Percentiles rank a stretch among this genome's conserved stretches.
Evolutionary conservation across 2,329 filamentous ascomycete species (phyloP).

Genomic region (Colletotrichum chlorophyti): DNA sequence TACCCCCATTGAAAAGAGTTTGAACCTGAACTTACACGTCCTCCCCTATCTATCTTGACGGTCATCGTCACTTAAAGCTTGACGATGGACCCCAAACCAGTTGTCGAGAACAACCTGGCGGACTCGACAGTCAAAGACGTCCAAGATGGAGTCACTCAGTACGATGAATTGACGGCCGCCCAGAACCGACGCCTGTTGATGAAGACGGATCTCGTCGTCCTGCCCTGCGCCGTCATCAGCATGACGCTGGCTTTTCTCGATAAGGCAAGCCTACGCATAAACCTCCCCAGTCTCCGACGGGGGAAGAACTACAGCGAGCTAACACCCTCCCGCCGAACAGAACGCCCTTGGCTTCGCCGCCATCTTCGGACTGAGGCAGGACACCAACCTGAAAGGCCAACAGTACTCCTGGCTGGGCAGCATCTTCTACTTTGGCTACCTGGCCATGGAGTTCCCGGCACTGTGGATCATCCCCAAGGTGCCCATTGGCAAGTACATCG

Average conservation of each 20-base stretch:
- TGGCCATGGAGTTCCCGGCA: constrained; percentile 65
- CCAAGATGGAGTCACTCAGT: neutral
- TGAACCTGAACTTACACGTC: constrained; percentile 20
- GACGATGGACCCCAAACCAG: constrained; percentile 13
- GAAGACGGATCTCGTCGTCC: constrained; percentile 31
- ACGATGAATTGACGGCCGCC: constrained; percentile 8
- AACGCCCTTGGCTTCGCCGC: constrained; percentile 50
- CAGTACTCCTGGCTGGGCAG: constrained; percentile 65
- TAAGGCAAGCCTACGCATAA: constrained; percentile 8
- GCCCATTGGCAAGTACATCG: constrained; percentile 19
- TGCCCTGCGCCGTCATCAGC: constrained; percentile 26
- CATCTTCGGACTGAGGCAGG: constrained; percentile 58
- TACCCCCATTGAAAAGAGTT: too few relatives aligned
- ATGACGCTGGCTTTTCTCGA: constrained; percentile 32
- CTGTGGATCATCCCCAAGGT: constrained; percentile 61
- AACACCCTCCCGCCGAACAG: neutral
- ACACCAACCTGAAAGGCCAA: constrained; percentile 56
- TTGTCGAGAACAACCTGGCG: neutral
- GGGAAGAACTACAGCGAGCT: neutral
- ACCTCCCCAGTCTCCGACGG: neutral
- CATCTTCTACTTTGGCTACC: constrained; percentile 64
- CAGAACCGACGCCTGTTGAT: constrained; percentile 21
- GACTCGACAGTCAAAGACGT: neutral
- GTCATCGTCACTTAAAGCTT: too few relatives aligned
- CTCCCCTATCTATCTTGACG: too few relatives aligned